phyloP scores from a whole-genome alignment of 1,139 yeast species.

The Yamadazyma trypodendri region DNA sequence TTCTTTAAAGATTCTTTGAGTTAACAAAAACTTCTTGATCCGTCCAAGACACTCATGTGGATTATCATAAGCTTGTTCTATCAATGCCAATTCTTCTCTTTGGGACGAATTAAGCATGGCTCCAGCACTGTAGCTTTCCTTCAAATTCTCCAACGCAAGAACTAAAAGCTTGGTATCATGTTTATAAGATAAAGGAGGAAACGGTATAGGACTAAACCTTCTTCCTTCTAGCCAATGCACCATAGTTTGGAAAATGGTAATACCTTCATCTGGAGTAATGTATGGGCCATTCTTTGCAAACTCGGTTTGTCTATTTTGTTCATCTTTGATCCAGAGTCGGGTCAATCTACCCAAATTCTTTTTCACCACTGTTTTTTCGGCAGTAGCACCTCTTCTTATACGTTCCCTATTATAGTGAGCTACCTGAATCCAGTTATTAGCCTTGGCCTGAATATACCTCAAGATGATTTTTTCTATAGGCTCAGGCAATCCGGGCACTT shows the following conservation, averaged over 20 bases:
- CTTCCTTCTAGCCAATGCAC: slow-evolving; percentile 92
- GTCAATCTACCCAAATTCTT: slow-evolving; percentile 92
- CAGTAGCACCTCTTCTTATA: slow-evolving; percentile 82
- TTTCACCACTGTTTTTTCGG: slow-evolving; percentile 90
- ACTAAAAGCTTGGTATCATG: slow-evolving; percentile 90
- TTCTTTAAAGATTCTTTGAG: slow-evolving; percentile 92
- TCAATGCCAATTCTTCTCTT: slow-evolving; percentile 87
- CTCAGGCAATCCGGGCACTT: slow-evolving; percentile 93
- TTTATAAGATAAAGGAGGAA: slow-evolving; percentile 89
- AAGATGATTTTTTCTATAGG: slow-evolving; percentile 86
- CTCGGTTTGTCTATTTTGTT: slow-evolving; percentile 81
- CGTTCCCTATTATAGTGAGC: slow-evolving; percentile 92
- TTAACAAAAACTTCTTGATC: slow-evolving; percentile 75
- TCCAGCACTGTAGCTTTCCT: slow-evolving; percentile 80
- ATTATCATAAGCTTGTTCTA: slow-evolving; percentile 95
- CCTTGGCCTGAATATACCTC: slow-evolving; percentile 89
- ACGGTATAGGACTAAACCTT: slow-evolving; percentile 83
- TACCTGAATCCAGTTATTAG: slow-evolving; percentile 94
- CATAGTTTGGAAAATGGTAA: slow-evolving; percentile 79
- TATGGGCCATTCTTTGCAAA: slow-evolving; percentile 88
- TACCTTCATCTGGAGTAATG: slow-evolving; percentile 84
- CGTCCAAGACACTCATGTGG: slow-evolving; percentile 92
- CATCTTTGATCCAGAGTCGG: slow-evolving; percentile 87
- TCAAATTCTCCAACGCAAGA: slow-evolving; percentile 83
- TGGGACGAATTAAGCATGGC: slow-evolving; percentile 82